Evolutionary conservation across 139 green algal genomes (phyloP).

Genomic region (Raphidocelis subcapitata): DNA sequence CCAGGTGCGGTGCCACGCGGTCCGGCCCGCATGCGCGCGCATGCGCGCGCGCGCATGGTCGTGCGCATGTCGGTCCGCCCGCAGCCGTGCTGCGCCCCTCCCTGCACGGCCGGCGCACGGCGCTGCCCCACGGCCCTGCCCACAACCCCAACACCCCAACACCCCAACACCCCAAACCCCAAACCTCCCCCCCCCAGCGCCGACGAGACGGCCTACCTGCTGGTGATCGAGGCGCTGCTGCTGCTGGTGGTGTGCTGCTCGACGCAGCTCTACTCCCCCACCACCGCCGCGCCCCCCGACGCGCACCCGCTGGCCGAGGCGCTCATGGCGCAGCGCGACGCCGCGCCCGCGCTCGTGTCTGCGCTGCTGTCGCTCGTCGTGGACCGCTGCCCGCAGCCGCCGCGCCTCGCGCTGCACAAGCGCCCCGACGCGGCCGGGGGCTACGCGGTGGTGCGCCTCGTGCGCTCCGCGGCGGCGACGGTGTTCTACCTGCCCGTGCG

Average conservation of each 20-base stretch:
- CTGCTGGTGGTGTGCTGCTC: slow-evolving; percentile 63
- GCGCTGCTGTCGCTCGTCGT: slow-evolving; percentile 22
- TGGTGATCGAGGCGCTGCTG: slow-evolving; percentile 66
- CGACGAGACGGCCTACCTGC: slow-evolving; percentile 48
- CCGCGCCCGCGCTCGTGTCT: slow-evolving; percentile 1
- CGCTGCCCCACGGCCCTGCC: too few relatives aligned
- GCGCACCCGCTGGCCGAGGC: slow-evolving; percentile 54
- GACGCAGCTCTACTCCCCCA: slow-evolving; percentile 65
- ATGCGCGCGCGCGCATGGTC: too few relatives aligned
- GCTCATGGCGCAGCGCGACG: slow-evolving; percentile 31
- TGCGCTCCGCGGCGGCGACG: slow-evolving; percentile 28
- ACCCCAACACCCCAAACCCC: too few relatives aligned
- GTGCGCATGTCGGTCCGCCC: too few relatives aligned
- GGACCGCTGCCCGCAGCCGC: slow-evolving; percentile 1
- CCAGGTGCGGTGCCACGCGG: slow-evolving; percentile 10
- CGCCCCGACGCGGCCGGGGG: background rate
- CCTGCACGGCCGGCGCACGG: too few relatives aligned
- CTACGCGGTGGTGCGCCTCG: slow-evolving; percentile 13
- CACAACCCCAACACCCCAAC: too few relatives aligned
- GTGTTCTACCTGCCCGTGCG: slow-evolving; percentile 27
- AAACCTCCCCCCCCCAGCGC: too few relatives aligned
- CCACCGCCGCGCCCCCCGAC: slow-evolving; percentile 4
- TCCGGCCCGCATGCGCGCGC: too few relatives aligned
- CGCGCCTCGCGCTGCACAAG: slow-evolving; percentile 11
- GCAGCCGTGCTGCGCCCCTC: too few relatives aligned